phyloP scores from a whole-genome alignment of 805 yeast species.

The Candida sphagnicola region DNA sequence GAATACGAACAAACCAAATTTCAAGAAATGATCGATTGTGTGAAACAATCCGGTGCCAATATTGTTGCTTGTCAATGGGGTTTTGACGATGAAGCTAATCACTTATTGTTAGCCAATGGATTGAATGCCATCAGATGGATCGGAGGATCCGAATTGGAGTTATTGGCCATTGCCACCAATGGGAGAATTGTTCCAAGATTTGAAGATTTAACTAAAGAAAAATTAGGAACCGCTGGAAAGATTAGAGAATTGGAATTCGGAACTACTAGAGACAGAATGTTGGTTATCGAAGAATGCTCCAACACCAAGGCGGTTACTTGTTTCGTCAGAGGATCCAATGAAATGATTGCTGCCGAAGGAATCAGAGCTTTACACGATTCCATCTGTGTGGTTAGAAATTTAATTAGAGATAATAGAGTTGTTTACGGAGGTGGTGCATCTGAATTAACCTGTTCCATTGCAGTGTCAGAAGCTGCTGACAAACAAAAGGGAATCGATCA shows the following conservation, averaged over 20 bases:
- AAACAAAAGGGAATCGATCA: conserved; percentile 93
- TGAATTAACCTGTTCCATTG: conserved; percentile 88
- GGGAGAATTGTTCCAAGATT: conserved; percentile 97
- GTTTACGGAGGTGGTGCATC: conserved; percentile 99
- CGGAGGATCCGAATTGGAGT: conserved; percentile 94
- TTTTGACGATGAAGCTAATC: conserved; percentile 97
- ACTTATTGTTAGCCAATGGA: conserved; percentile 78
- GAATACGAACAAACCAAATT: conserved; percentile 89
- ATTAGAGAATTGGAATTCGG: conserved; percentile 91
- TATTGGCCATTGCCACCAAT: conserved; percentile 94
- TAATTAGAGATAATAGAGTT: conserved; percentile 85
- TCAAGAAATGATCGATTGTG: conserved; percentile 80
- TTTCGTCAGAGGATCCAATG: conserved; percentile 91
- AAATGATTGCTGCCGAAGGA: conserved; percentile 97
- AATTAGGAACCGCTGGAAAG: conserved; percentile 83
- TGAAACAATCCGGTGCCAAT: conserved; percentile 90
- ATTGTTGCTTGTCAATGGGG: conserved; percentile 99
- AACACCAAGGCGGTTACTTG: conserved; percentile 88
- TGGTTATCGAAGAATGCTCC: conserved; percentile 86
- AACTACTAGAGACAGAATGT: conserved; percentile 94
- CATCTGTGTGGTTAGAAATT: conserved; percentile 93
- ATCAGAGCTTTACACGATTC: conserved; percentile 96
- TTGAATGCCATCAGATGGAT: conserved; percentile 99
- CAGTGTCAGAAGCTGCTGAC: conserved; percentile 89
- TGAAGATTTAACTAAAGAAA: conserved; percentile 79